A percentile compares a stretch with the other conserved stretches of the same genome.
phyloP scores from a whole-genome alignment of 768 basidiomycete species.

The Boletus barrowsii region DNA sequence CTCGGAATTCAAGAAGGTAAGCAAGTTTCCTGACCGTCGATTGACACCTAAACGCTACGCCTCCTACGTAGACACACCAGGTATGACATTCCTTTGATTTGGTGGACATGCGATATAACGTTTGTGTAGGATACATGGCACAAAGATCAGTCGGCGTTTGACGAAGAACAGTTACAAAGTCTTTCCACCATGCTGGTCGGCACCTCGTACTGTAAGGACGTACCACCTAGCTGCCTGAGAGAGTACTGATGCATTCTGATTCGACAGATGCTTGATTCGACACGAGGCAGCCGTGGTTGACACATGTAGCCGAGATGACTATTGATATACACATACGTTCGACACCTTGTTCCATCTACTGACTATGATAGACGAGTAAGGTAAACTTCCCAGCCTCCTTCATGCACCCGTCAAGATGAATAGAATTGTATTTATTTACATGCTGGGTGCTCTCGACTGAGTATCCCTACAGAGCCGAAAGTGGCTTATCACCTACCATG shows the following conservation, averaged over 20 bases:
- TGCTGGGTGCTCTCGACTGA: not conserved
- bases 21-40: conserved; percentile 18
- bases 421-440: not conserved
- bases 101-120: conserved; percentile 2
- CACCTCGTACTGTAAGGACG: conserved; percentile 76
- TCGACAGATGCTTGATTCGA: conserved; percentile 25
- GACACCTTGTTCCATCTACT: not conserved
- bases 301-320: not conserved
- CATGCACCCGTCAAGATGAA: not conserved
- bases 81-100: conserved; percentile 31
- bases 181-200: conserved; percentile 88
- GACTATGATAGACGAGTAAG: not conserved
- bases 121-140: conserved; percentile 80
- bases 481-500: not conserved
- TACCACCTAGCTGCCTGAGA: not conserved
- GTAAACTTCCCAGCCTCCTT: not conserved
- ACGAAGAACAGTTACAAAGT: conserved; percentile 86
- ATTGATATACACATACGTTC: conserved; percentile 2
- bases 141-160: conserved; percentile 80
- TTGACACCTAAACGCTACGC: not conserved
- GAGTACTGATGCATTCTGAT: conserved; percentile 13
- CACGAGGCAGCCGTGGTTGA: not conserved
- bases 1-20: conserved; percentile 80
- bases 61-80: conserved; percentile 53
- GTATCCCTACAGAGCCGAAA: conserved; percentile 1